phyloP scores from a whole-genome alignment of 257 asterid genomes.

The Solanum habrochaites region DNA sequence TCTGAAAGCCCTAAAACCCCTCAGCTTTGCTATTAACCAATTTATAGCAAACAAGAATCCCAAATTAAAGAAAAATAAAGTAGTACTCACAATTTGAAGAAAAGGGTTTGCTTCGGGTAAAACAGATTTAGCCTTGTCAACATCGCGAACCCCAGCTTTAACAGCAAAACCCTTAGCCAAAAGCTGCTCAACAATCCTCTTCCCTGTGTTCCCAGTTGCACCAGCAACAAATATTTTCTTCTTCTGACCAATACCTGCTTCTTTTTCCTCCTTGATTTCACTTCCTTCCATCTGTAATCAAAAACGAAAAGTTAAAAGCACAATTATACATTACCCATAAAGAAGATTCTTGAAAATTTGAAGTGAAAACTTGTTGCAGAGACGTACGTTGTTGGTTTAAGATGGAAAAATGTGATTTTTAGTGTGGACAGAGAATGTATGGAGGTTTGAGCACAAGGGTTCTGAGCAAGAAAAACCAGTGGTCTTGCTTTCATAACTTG shows the following conservation, averaged over 20 bases:
- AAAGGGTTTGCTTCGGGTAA: conserved; percentile 46
- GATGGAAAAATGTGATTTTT: neutral
- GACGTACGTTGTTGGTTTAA: neutral
- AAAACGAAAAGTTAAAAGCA: neutral
- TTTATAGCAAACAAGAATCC: neutral
- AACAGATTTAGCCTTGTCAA: conserved; percentile 65
- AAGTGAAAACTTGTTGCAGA: neutral
- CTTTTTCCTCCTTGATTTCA: conserved; percentile 42
- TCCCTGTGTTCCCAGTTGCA: conserved; percentile 88
- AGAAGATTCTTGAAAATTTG: neutral
- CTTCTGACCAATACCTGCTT: conserved; percentile 17
- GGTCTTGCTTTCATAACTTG: neutral
- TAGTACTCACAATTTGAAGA: conserved; percentile 65
- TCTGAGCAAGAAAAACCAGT: neutral
- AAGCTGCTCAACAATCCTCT: conserved; percentile 89
- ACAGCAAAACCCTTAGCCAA: conserved; percentile 82
- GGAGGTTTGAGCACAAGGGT: neutral
- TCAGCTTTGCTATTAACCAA: neutral
- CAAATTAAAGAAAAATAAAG: neutral
- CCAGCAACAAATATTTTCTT: conserved; percentile 88
- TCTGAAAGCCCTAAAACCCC: neutral
- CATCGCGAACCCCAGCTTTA: conserved; percentile 82
- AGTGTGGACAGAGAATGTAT: conserved; percentile 1
- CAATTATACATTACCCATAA: neutral
- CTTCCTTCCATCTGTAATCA: conserved; percentile 54